Conservation (phyloP, 495 filamentous ascomycete genomes). For the Cladorrhinum samala region DNA sequence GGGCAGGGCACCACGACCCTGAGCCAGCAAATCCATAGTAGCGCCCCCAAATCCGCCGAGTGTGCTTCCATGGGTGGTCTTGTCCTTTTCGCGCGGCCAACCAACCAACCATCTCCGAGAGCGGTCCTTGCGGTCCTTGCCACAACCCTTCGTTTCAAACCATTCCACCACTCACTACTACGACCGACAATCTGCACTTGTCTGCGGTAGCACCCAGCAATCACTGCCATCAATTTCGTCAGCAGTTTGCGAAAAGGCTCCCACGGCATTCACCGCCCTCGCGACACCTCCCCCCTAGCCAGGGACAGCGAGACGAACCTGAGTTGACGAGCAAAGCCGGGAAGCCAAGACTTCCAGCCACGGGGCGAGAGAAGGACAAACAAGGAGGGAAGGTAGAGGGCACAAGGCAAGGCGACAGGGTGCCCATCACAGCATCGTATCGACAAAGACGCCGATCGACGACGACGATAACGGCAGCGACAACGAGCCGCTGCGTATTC, state of each 20-base stretch:
- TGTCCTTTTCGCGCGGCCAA: slow-evolving; percentile 14
- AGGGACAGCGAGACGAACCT: too few species aligned
- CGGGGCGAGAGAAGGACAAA: background rate
- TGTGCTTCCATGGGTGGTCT: slow-evolving; percentile 3
- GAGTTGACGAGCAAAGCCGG: background rate
- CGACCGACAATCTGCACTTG: slow-evolving; percentile 4
- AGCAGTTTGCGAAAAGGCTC: background rate
- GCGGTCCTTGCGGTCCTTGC: slow-evolving; percentile 28
- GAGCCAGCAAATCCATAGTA: slow-evolving; percentile 3
- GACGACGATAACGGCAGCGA: background rate
- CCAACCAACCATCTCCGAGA: slow-evolving; percentile 31
- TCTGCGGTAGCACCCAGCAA: background rate
- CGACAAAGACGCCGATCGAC: background rate
- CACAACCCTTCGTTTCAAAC: slow-evolving; percentile 28
- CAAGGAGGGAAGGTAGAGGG: background rate
- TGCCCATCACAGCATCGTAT: background rate
- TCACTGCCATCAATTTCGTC: background rate
- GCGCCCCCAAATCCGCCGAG: slow-evolving; percentile 6
- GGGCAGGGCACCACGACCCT: slow-evolving; percentile 1
- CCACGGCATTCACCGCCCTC: background rate
- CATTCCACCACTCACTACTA: slow-evolving; percentile 18
- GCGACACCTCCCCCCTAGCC: background rate
- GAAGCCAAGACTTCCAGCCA: background rate
- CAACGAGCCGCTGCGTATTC: background rate
- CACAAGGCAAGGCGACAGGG: background rate